phyloP scores from a whole-genome alignment of 352 stramenopile genomes.

The Globisporangium rhizosaccharum region DNA sequence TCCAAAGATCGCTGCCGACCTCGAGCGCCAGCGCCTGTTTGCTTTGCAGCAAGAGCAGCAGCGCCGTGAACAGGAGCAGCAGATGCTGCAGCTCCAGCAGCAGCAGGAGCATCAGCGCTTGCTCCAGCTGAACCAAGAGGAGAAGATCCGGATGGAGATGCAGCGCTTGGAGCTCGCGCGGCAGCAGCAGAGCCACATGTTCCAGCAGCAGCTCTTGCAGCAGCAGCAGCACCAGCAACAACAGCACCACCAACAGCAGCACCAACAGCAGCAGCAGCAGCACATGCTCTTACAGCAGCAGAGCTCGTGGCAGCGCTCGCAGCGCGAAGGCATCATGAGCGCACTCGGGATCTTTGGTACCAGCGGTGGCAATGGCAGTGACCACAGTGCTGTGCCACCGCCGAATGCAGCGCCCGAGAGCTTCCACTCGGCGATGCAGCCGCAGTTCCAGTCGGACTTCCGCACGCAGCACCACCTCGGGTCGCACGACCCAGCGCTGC shows the following conservation, averaged over 20 bases:
- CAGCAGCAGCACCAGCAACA: conserved; percentile 32
- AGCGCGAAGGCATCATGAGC: conserved; percentile 77
- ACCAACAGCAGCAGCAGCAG: conserved; percentile 61
- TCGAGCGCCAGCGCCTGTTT: conserved; percentile 51
- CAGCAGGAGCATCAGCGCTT: conserved; percentile 70
- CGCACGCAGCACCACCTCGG: conserved; percentile 32
- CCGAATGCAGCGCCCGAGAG: conserved; percentile 20
- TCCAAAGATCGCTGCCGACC: conserved; percentile 9
- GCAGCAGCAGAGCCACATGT: conserved; percentile 60
- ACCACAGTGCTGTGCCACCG: neutral
- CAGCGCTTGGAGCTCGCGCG: conserved; percentile 66
- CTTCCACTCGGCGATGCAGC: conserved; percentile 34
- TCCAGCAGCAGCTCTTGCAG: conserved; percentile 46
- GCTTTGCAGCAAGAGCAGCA: conserved; percentile 37
- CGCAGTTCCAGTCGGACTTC: conserved; percentile 51
- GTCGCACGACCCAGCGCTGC: conserved; percentile 13
- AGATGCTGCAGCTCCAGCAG: conserved; percentile 57
- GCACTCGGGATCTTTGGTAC: conserved; percentile 64
- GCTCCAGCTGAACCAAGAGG: conserved; percentile 58
- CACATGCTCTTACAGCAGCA: conserved; percentile 72
- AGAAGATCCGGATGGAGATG: conserved; percentile 83
- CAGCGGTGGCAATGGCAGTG: conserved; percentile 12
- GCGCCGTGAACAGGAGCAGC: conserved; percentile 52
- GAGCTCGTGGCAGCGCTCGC: conserved; percentile 67
- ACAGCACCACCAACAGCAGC: conserved; percentile 41